Conservation (phyloP, 805 yeast species). For the Ogataea glucozyma region DNA sequence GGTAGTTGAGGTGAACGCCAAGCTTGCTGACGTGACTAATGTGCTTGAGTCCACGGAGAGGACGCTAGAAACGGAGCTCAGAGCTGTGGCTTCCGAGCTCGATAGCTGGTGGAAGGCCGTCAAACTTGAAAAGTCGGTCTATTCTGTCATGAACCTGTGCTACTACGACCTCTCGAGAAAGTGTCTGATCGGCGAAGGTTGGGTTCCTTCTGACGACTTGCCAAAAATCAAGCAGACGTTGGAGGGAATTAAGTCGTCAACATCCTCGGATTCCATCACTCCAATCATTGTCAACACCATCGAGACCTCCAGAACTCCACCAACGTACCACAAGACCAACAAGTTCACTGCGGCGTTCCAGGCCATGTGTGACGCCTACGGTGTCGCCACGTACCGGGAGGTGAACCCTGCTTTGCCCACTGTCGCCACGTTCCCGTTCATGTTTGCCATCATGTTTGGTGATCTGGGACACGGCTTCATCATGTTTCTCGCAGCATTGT, state of each 20-base stretch:
- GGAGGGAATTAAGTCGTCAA: conserved; percentile 38
- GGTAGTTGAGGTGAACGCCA: conserved; percentile 45
- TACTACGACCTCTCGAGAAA: conserved; percentile 67
- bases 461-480: conserved; percentile 95
- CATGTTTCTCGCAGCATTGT: conserved; percentile 69
- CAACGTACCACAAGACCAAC: conserved; percentile 92
- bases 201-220: conserved; percentile 65
- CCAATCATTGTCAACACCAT: conserved; percentile 51
- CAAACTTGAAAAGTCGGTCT: conserved; percentile 58
- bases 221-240: conserved; percentile 45
- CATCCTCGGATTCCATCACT: conserved; percentile 25
- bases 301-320: conserved; percentile 83
- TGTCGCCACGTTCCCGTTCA: conserved; percentile 92
- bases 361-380: conserved; percentile 92
- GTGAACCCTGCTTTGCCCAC: conserved; percentile 97
- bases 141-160: conserved; percentile 60
- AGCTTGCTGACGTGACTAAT: conserved; percentile 52
- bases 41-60: conserved; percentile 50
- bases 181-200: conserved; percentile 71
- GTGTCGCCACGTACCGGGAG: conserved; percentile 89
- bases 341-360: conserved; percentile 94
- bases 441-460: conserved; percentile 99
- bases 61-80: conserved; percentile 63
- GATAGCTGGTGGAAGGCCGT: conserved; percentile 56
- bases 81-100: conserved; percentile 62